Base-by-base conservation (phyloP, 1,139 yeast genomes). In the Kodamaea alishanica region DNA sequence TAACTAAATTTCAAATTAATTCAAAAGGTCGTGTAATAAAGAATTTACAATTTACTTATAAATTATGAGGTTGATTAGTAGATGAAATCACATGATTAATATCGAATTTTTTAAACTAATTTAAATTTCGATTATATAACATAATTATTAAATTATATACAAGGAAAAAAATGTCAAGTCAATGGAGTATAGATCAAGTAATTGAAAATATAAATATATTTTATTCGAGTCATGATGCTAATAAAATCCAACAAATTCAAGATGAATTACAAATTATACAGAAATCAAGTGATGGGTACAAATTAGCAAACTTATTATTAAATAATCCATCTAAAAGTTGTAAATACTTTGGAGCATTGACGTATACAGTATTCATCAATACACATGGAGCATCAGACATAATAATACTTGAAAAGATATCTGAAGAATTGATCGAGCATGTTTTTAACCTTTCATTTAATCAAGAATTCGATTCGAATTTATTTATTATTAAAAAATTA, bases 281-380 rank as follows among this genome's bases (percentile, higher is more conserved):
- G 54, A 73, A 65, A 46, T 74, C 81, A 2, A 58, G 63, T 2
- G 55, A 69, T 36, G 86, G 84, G 0, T 60, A 70, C 45, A 50
- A 56, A 6, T 51, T 82, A 26, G 88, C 86, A 0, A 67, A 69
- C 38, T 57, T 67, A 31, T 58, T 84, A 23, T 56, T 81, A 26
- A 52, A 58, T 5, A 61, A 60, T 2, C 55, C 58, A 6, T 70
- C 77, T 3, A 49, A 65, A 28, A 77, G 77, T 49, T 79, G 82
- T 40, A 73, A 75, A 49, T 84, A 79, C 56, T 83, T 84, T 53
- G 92, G 92, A 1, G 90, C 90, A 0, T 62, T 83, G 41, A 82
- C 90, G 0, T 77, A 77, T 40, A 73, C 88, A 0, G 75, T 71
- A 6, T 80, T 80, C 25, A 77, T 79, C 37, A 61, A 79, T 34